These are phyloP conservation scores for Russula dissimulans DNA, from an alignment of 768 basidiomycete species.

Conservation along the genomic window DNA sequence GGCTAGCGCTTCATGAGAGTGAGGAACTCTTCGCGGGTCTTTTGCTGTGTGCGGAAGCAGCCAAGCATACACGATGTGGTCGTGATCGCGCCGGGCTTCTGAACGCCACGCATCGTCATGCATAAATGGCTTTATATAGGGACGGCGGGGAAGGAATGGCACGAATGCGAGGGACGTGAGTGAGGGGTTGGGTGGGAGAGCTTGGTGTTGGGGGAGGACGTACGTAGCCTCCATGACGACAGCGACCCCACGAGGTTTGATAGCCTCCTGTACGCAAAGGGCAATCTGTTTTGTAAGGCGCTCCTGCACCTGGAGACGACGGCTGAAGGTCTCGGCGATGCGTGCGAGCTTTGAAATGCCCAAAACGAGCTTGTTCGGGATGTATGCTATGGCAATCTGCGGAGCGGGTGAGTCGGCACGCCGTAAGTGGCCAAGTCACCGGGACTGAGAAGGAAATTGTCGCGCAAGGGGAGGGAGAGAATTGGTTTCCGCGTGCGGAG, in stretches of 20 bases:
- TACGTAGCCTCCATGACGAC: conserved; percentile 99
- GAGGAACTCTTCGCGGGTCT: conserved; percentile 95
- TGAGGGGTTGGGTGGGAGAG: neutral
- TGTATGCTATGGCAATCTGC: conserved; percentile 80
- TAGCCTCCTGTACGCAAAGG: conserved; percentile 95
- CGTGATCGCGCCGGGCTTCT: conserved; percentile 93
- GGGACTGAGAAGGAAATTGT: conserved; percentile 1
- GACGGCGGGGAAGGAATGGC: neutral
- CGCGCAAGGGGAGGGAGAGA: neutral
- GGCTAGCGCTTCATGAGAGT: conserved; percentile 59
- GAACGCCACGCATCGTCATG: conserved; percentile 99
- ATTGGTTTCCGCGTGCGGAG: neutral
- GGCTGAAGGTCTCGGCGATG: conserved; percentile 41
- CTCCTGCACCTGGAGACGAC: conserved; percentile 95
- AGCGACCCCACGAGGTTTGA: conserved; percentile 93
- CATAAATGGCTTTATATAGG: conserved; percentile 71
- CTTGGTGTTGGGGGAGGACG: conserved; percentile 28
- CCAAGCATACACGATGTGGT: conserved; percentile 98
- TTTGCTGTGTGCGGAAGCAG: conserved; percentile 96
- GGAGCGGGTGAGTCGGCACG: neutral
- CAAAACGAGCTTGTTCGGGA: conserved; percentile 18
- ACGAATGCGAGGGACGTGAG: conserved; percentile 8
- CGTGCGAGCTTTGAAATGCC: conserved; percentile 18
- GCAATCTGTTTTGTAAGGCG: conserved; percentile 96
- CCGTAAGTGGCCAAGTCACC: conserved; percentile 14